Evolutionary conservation across 2,329 filamentous ascomycete species (phyloP), one percentile per base, ranked within the genome.

Genomic region (Alternaria postmessia): DNA sequence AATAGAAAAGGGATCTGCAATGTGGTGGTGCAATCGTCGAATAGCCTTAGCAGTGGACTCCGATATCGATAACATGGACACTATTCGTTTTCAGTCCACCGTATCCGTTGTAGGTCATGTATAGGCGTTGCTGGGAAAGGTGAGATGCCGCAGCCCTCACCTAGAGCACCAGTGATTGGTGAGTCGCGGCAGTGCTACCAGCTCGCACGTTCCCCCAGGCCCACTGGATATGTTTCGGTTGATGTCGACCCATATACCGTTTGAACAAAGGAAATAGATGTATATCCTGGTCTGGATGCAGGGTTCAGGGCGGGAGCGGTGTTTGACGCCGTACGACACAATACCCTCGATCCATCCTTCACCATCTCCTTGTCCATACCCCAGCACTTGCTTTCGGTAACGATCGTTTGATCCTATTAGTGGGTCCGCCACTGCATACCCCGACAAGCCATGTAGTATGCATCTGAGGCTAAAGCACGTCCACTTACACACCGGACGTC

Each of bases 241-340:
- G 28, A 56, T 46, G 46, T 24, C 30, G 26, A 53, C 22, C 41
- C 41, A 61, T 46, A 18, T 32, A 3, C 11, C 20, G 30, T 26
- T 43, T 54, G 44, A 39, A 65, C 57, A 66, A 69, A 70, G 66
- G 59, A 42, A 42, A 47, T 52, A 55, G 42, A 48, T 43, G 60
- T 48, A 64, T 38, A 47, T 52, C 51, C 63, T 44, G 56, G 64
- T 59, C 26, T 54, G 54, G 41, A 66, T 68, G 66, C 72, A 77
- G 67, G 70, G 70, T 70, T 69, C 60, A 69, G 18, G 16, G 70
- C 69, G 67, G 65, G 59, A 68, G 55, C 62, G 67, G 65, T 68
- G 73, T 75, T 77, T 74, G 75, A 75, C 61, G 69, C 66, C 28
- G 72, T 77, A 71, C 58, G 68, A 78, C 76, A 61, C 54, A 42